A percentile compares a stretch with the other conserved stretches of the same genome.
Evolutionary conservation across 2,329 filamentous ascomycete species (phyloP).

Genomic region (Penicillium griseofulvum): DNA sequence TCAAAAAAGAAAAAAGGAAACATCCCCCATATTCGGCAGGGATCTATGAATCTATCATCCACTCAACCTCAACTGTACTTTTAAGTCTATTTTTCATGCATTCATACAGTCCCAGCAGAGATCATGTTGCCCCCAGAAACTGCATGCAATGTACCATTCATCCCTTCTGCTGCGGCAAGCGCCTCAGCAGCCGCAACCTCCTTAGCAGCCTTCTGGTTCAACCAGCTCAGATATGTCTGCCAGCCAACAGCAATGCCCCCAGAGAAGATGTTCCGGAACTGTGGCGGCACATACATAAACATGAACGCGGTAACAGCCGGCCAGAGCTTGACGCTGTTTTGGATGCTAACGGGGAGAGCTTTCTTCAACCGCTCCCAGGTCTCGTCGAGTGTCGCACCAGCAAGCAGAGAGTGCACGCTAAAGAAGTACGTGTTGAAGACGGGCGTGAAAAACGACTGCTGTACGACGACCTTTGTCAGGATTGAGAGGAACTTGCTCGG

Average conservation of each 20-base stretch:
- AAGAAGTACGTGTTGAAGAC: constrained; percentile 83
- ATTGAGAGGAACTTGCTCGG: constrained; percentile 68
- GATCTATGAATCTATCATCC: constrained; percentile 12
- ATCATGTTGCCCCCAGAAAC: constrained; percentile 17
- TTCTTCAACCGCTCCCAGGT: constrained; percentile 68
- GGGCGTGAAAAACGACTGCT: constrained; percentile 78
- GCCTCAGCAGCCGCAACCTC: constrained; percentile 45
- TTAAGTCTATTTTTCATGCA: neutral
- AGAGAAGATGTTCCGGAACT: constrained; percentile 77
- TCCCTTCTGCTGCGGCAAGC: constrained; percentile 15
- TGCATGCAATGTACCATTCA: constrained; percentile 8
- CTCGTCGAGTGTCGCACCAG: constrained; percentile 63
- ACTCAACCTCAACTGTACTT: neutral
- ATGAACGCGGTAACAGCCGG: constrained; percentile 81
- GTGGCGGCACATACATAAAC: constrained; percentile 76
- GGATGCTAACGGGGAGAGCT: constrained; percentile 72
- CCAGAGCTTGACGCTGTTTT: constrained; percentile 85
- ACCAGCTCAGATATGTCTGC: constrained; percentile 84
- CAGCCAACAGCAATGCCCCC: constrained; percentile 79
- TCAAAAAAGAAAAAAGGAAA: neutral
- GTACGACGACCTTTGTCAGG: constrained; percentile 72
- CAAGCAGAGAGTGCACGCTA: constrained; percentile 70
- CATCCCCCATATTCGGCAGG: neutral
- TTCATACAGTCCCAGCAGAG: constrained; percentile 17
- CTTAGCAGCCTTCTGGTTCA: constrained; percentile 71